These are phyloP conservation scores for Spatholobus suberectus DNA, from an alignment of 306 rosid species.

Conservation along the genomic window DNA sequence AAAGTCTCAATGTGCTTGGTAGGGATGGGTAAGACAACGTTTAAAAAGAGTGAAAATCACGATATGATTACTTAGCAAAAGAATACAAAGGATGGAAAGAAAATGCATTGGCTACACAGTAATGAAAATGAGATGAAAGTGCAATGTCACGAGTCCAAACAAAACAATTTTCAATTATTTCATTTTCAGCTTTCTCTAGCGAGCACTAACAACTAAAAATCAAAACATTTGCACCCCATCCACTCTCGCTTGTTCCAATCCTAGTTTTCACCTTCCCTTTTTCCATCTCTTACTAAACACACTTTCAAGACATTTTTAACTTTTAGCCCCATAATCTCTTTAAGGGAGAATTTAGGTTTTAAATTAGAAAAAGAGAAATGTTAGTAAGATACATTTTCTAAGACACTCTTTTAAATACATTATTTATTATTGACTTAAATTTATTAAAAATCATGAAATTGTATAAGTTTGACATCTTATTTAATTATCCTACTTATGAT, in stretches of 20 bases:
- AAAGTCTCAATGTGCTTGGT: neutral
- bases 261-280: neutral
- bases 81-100: conserved; percentile 31
- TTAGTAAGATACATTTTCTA: too few relatives aligned
- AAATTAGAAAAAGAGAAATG: neutral
- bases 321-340: neutral
- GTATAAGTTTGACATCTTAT: too few relatives aligned
- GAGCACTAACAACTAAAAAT: conserved; percentile 38
- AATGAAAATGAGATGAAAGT: conserved; percentile 30
- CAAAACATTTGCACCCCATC: conserved; percentile 27
- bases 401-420: too few relatives aligned
- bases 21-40: conserved; percentile 29
- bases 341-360: neutral
- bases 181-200: conserved; percentile 31
- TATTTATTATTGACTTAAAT: too few relatives aligned
- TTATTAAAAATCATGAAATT: too few relatives aligned
- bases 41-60: conserved; percentile 16
- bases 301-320: neutral
- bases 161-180: conserved; percentile 37
- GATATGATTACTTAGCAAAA: conserved; percentile 28
- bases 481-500: too few relatives aligned
- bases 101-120: conserved; percentile 23
- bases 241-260: conserved; percentile 23
- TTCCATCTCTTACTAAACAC: conserved; percentile 5
- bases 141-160: conserved; percentile 29